Conservation (phyloP, 345 rosid species). For the Geranium rotundifolium region DNA sequence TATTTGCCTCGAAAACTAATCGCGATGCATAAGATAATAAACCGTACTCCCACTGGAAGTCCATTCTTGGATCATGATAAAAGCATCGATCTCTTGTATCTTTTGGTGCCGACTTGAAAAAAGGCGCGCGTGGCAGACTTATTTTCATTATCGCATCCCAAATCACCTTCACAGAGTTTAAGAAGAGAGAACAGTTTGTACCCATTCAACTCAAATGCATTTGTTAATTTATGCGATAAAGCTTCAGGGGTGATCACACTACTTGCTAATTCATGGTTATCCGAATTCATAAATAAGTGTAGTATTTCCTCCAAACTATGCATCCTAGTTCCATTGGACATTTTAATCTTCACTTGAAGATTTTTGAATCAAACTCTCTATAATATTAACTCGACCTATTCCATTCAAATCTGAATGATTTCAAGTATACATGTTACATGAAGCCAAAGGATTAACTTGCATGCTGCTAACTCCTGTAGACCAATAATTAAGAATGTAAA, state of each 20-base stretch:
- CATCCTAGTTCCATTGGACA: slow-evolving; percentile 17
- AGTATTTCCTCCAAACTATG: slow-evolving; percentile 29
- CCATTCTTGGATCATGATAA: slow-evolving; percentile 28
- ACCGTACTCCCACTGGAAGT: slow-evolving; percentile 32
- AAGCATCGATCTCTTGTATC: slow-evolving; percentile 28
- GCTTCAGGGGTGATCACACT: slow-evolving; percentile 13
- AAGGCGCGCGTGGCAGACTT: slow-evolving; percentile 27
- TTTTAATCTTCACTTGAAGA: slow-evolving; percentile 17
- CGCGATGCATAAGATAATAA: slow-evolving; percentile 30
- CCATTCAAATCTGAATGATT: background rate
- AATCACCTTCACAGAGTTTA: slow-evolving; percentile 5
- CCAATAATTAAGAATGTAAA: too few relatives aligned
- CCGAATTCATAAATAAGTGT: slow-evolving; percentile 16
- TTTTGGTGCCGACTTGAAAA: slow-evolving; percentile 24
- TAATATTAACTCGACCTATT: slow-evolving; percentile 11
- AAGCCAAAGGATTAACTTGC: slow-evolving; percentile 10
- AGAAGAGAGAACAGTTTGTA: slow-evolving; percentile 28
- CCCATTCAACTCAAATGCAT: slow-evolving; percentile 25
- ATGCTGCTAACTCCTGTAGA: slow-evolving; percentile 14
- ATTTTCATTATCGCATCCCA: slow-evolving; percentile 19
- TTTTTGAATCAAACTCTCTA: slow-evolving; percentile 20
- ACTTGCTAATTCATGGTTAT: slow-evolving; percentile 6
- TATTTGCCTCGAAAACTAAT: slow-evolving; percentile 34
- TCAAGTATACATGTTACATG: slow-evolving; percentile 1
- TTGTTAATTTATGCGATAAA: slow-evolving; percentile 19